Evolutionary conservation across 352 stramenopile genomes (phyloP).

Genomic region (Phytophthora macrochlamydospora): DNA sequence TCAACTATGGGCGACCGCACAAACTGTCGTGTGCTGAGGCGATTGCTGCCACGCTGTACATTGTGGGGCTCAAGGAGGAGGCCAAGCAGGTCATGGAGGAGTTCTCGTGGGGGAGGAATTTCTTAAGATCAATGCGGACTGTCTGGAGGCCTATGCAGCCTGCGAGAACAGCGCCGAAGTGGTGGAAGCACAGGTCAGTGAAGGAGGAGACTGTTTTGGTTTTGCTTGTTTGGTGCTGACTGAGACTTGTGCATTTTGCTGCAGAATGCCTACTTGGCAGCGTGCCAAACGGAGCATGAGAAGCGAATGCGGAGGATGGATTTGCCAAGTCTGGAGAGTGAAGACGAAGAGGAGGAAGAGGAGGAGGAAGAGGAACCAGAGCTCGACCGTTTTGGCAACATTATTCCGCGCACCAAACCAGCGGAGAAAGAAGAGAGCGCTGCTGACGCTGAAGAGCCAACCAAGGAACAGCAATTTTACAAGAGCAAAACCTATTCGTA

Average conservation of each 20-base stretch:
- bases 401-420: constrained; percentile 29
- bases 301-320: constrained; percentile 56
- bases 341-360: constrained; percentile 55
- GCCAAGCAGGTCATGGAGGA: constrained; percentile 91
- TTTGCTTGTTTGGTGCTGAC: constrained; percentile 1
- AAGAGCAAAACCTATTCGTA: constrained; percentile 57
- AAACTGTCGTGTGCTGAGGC: constrained; percentile 98
- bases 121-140: constrained; percentile 94
- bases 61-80: constrained; percentile 93
- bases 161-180: constrained; percentile 79
- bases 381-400: constrained; percentile 44
- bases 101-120: constrained; percentile 96
- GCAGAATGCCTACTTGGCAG: constrained; percentile 66
- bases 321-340: constrained; percentile 66
- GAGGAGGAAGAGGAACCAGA: constrained; percentile 39
- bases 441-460: constrained; percentile 13
- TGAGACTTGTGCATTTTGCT: constrained; percentile 10
- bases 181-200: constrained; percentile 65
- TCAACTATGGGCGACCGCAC: constrained; percentile 98
- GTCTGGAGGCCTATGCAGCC: constrained; percentile 83
- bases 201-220: neutral
- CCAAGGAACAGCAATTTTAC: constrained; percentile 49
- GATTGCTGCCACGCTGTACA: constrained; percentile 97
- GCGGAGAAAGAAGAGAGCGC: constrained; percentile 28
- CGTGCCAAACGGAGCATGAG: constrained; percentile 67